Base-by-base conservation (phyloP, 2,329 filamentous ascomycete genomes). In the Colletotrichum costaricense region DNA sequence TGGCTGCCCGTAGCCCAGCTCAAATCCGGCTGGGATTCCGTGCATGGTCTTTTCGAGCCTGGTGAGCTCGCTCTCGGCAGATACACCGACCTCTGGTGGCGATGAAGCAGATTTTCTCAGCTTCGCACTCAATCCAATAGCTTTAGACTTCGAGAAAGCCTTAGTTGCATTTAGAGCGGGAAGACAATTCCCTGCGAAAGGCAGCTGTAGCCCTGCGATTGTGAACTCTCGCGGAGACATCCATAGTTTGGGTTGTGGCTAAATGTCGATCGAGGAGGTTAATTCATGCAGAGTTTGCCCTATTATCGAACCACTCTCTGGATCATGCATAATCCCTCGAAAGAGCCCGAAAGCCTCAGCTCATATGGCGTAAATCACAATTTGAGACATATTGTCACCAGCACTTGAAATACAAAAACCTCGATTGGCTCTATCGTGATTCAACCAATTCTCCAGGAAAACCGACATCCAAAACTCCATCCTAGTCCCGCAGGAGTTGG, bases 61-160 rank as follows among this genome's bases (percentile, higher is more conserved):
- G 54, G 58, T 4, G 49, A 49, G 54, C n/a, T 52, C 33, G 68
- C 57, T n/a, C 30, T 68, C 38, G 63, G 72, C 4, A 42, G 63
- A 12, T 69, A 63, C 49, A 69, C 66, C n/a, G 66, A 69, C 33
- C 49, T 69, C 2, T 69, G 66, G 58, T 63, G 33, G 49, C 57
- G 65, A 28, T 57, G 52, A 42, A 3, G 38, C 38, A 42, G 38
- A 42, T 19, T 19, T 42, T 42, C 38, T 42, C 38, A 42, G 38
- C 38, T 42, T 19, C 38, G 16, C 38, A 42, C 2, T 42, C 38
- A 42, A 19, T 3, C 7, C 3, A 8, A 42, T 42, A 42, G 16
- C 6, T 42, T 42, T 42, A 42, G 7, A 42, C 38, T 42, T 42
- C 38, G 16, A 7, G 38, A 42, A 42, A 42, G 38, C 38, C 38